phyloP scores from a whole-genome alignment of 2,329 filamentous ascomycete genomes.

The Kalaharituber pfeilii region DNA sequence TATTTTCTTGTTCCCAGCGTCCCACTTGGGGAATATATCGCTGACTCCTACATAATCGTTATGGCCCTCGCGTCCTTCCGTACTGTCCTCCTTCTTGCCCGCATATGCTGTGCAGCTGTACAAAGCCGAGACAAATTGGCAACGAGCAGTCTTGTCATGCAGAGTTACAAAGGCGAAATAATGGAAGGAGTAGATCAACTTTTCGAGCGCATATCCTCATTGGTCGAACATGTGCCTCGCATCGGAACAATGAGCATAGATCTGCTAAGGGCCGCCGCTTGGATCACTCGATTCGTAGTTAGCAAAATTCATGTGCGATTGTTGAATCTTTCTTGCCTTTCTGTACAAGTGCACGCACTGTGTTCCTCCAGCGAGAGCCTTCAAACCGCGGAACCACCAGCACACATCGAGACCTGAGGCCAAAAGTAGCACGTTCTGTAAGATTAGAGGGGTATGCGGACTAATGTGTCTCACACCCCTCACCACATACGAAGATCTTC shows the following conservation, averaged over 20 bases:
- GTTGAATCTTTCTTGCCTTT: no score
- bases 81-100: background rate
- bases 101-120: background rate
- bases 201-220: background rate
- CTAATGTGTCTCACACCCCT: background rate
- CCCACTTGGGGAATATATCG: no score
- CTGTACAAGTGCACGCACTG: no score
- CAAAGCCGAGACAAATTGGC: background rate
- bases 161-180: background rate
- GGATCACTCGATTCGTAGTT: background rate
- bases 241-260: constrained; percentile 2
- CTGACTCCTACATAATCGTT: background rate
- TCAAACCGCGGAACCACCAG: no score
- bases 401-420: no score
- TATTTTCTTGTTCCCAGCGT: no score
- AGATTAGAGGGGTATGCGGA: no score
- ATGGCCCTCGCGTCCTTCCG: background rate
- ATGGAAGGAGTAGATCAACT: background rate
- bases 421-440: no score
- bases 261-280: constrained; percentile 1
- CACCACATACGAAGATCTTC: background rate
- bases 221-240: background rate
- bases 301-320: no score
- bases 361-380: no score
- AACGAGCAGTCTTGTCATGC: background rate